Percentiles rank a stretch among this genome's conserved stretches.
Evolutionary conservation across 1,284 basidiomycete species (phyloP).

Genomic region (Cronartium ribicola): DNA sequence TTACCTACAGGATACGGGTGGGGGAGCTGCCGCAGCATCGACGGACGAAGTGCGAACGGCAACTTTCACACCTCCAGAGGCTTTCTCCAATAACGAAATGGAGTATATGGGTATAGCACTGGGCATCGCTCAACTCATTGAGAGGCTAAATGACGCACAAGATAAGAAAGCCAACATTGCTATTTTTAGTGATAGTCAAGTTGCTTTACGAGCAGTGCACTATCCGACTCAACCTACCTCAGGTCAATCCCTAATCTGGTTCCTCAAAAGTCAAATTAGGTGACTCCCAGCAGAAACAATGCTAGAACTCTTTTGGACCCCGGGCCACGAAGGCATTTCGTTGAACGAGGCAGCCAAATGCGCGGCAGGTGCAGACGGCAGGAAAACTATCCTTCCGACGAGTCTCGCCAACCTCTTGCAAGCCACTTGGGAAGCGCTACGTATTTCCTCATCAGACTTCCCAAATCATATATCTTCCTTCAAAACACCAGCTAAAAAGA

Average conservation of each 20-base stretch:
- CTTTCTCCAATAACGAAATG: not conserved
- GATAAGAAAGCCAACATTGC: not conserved
- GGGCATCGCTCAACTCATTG: not conserved
- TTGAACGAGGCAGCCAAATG: not conserved
- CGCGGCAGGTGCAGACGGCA: not conserved
- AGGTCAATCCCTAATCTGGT: not conserved
- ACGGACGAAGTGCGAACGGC: no score
- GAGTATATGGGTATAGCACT: not conserved
- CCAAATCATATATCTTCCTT: no score
- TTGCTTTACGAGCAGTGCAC: not conserved
- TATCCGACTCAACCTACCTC: not conserved
- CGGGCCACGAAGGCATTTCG: not conserved
- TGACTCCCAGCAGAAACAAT: not conserved
- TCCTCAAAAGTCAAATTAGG: not conserved
- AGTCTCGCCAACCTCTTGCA: not conserved
- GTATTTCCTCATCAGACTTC: no score
- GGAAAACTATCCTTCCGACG: not conserved
- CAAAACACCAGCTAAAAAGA: no score
- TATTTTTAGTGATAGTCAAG: no score
- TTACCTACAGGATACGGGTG: not conserved
- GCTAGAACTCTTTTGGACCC: not conserved
- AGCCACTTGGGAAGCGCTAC: not conserved
- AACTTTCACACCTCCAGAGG: no score
- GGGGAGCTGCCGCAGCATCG: not conserved
- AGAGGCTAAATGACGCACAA: not conserved